Evolutionary conservation across 1,284 basidiomycete species (phyloP).

Genomic region (Puccinia sorghi): DNA sequence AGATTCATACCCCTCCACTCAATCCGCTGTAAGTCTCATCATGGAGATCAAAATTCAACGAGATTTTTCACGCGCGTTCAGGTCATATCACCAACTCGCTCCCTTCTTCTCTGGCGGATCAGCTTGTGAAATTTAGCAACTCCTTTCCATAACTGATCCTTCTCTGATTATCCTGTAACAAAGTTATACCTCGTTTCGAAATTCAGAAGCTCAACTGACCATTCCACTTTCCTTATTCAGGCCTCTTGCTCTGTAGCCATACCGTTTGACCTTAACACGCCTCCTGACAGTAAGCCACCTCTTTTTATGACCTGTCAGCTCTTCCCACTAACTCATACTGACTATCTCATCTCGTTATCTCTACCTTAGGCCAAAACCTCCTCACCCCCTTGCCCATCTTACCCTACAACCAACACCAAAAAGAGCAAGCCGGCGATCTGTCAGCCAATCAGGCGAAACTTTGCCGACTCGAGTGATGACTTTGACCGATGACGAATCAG

Average conservation of each 20-base stretch:
- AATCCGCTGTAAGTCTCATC: slow-evolving; percentile 30
- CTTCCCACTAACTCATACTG: not conserved
- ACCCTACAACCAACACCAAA: not conserved
- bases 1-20: slow-evolving; percentile 15
- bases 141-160: not conserved
- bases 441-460: not conserved
- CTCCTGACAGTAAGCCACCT: not conserved
- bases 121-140: slow-evolving; percentile 11
- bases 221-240: not conserved
- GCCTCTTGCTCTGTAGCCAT: slow-evolving; percentile 5
- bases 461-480: slow-evolving; percentile 24
- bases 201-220: not conserved
- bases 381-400: not conserved
- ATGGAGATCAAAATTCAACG: slow-evolving; percentile 4
- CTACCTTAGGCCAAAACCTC: not conserved
- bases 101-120: not conserved
- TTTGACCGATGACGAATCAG: slow-evolving; percentile 49
- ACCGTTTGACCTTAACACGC: not conserved
- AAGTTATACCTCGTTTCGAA: too few relatives aligned
- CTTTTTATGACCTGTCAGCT: not conserved
- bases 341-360: not conserved
- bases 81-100: not conserved
- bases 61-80: not conserved
- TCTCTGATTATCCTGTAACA: not conserved
- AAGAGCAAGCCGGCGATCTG: not conserved